Evolutionary conservation across 306 rosid genomes (phyloP), one percentile per base, ranked within the genome.

Genomic region (Cotoneaster glaucophyllus): DNA sequence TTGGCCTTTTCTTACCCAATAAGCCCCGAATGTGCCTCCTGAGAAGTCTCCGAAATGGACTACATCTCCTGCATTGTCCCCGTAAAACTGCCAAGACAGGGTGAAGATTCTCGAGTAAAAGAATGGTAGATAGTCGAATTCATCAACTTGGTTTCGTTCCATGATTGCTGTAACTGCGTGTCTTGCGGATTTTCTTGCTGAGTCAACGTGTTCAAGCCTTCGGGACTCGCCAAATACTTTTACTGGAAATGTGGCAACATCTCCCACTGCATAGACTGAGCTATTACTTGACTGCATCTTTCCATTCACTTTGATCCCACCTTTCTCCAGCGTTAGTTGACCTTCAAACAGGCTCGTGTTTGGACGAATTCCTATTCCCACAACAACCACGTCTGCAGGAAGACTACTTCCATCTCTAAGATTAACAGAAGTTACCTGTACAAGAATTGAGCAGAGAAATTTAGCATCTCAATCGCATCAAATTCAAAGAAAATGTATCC

Each of bases 311-410:
- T 92, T 95, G 87, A 95, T 95, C 73, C 99, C 99, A 65, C 99
- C 99, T 85, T 95, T 95, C 85, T 95, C 98, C 92, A 90, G 64
- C 34, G 96, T 95, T 65, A 95, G 91, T 71, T 95, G 99, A 48
- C 99, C 99, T 89, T 95, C 99, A 82, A 95, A 95, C 19, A 95
- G 85, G 80, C 97, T 84, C 4, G 97, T 90, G 82, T 92, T 95
- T n/a, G 99, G 99, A 45, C 99, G 96, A 64, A 95, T 92, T 53
- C 99, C 99, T 71, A 95, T 95, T 82, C 99, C 99, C 78, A 90
- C 97, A 71, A 95, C 97, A 73, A 95, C 99, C 93, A 90, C 89
- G 88, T 89, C 93, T 2, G 85, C 88, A 8, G 88, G 89, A 67
- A 95, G 80, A 68, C 82, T 70, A 64, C 79, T 86, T 84, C 93